Evolutionary conservation across 176 grass and related monocot genomes (phyloP).

Genomic region (Avena insularis): DNA sequence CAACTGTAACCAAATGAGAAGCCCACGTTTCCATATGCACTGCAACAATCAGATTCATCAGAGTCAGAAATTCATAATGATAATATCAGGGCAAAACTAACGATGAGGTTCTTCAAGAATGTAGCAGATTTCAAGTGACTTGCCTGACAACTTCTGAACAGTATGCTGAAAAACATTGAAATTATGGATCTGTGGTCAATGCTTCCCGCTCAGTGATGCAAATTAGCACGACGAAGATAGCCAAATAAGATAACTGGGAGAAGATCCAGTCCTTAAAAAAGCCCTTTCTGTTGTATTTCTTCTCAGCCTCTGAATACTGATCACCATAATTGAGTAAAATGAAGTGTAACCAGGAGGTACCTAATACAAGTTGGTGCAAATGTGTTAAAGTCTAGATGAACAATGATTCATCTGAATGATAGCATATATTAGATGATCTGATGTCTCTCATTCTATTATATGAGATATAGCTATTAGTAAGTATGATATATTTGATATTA

Average conservation of each 20-base stretch:
- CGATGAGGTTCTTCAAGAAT: neutral
- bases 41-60: conserved; percentile 38
- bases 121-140: conserved; percentile 29
- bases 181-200: conserved; percentile 57
- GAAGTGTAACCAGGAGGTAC: conserved; percentile 70
- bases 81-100: neutral
- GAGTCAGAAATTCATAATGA: conserved; percentile 22
- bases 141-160: conserved; percentile 79
- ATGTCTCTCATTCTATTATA: conserved; percentile 11
- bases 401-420: neutral
- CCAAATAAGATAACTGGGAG: conserved; percentile 69
- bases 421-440: neutral
- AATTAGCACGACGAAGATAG: conserved; percentile 61
- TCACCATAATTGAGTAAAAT: conserved; percentile 44
- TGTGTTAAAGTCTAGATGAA: neutral
- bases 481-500: neutral
- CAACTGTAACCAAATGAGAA: conserved; percentile 78
- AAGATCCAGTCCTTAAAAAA: conserved; percentile 61
- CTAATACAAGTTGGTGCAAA: conserved; percentile 42
- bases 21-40: conserved; percentile 78
- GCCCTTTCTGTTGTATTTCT: conserved; percentile 47
- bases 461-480: neutral
- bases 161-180: conserved; percentile 87
- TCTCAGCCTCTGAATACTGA: conserved; percentile 1
- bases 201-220: conserved; percentile 66